Conservation (phyloP, 768 basidiomycete species). For the Xerocomus brunneocitrinus region DNA sequence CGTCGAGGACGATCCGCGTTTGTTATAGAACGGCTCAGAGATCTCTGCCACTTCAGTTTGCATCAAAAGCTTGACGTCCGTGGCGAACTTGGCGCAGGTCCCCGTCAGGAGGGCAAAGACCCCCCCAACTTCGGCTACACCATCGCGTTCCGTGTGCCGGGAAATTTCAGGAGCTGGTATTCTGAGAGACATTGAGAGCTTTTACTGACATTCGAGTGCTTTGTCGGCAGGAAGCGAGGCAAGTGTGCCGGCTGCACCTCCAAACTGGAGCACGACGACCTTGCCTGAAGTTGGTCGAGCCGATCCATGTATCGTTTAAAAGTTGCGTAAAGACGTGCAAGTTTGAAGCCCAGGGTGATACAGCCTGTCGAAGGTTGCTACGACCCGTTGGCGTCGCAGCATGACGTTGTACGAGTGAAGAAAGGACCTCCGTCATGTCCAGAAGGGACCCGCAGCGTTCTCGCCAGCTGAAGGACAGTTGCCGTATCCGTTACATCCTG, state of each 20-base stretch:
- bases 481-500: slow-evolving; percentile 49
- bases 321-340: slow-evolving; percentile 41
- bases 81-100: slow-evolving; percentile 44
- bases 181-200: slow-evolving; percentile 15
- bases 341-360: slow-evolving; percentile 47
- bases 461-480: slow-evolving; percentile 37
- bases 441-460: slow-evolving; percentile 33
- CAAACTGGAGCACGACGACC: slow-evolving; percentile 42
- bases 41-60: slow-evolving; percentile 45
- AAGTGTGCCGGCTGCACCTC: slow-evolving; percentile 44
- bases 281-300: slow-evolving; percentile 33
- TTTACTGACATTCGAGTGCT: slow-evolving; percentile 24
- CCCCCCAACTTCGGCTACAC: slow-evolving; percentile 40
- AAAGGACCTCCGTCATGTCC: slow-evolving; percentile 28
- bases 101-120: slow-evolving; percentile 42
- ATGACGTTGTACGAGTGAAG: slow-evolving; percentile 28
- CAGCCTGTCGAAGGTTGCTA: slow-evolving; percentile 46
- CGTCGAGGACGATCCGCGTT: slow-evolving; percentile 45
- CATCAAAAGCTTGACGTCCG: slow-evolving; percentile 44
- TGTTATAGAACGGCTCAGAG: slow-evolving; percentile 40
- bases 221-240: slow-evolving; percentile 39
- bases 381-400: slow-evolving; percentile 40
- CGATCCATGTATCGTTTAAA: slow-evolving; percentile 39
- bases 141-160: slow-evolving; percentile 42
- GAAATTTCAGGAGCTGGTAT: slow-evolving; percentile 26